Conservation (phyloP, 441 rosid species). For the Pelargonium myrrhifolium region DNA sequence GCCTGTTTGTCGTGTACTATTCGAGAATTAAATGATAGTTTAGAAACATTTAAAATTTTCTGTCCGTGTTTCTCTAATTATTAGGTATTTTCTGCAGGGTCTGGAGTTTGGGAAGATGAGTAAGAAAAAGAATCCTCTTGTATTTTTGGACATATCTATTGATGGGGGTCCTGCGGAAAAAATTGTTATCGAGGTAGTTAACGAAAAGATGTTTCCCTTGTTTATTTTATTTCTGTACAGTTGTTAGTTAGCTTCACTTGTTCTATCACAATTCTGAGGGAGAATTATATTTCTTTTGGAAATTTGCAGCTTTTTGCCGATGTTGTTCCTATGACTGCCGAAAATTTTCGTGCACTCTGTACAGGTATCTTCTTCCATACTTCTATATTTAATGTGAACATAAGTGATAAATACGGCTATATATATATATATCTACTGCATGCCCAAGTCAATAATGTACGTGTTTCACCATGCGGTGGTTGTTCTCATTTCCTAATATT, state of each 20-base stretch:
- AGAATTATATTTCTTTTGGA: slow-evolving; percentile 7
- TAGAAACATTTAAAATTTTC: not conserved
- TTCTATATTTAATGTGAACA: not conserved
- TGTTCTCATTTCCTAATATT: too few relatives aligned
- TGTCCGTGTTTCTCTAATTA: slow-evolving; percentile 7
- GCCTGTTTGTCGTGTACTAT: too few relatives aligned
- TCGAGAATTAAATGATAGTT: not conserved
- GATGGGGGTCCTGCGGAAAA: slow-evolving; percentile 65
- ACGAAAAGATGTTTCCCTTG: not conserved
- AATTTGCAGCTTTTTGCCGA: slow-evolving; percentile 71
- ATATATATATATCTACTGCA: not conserved
- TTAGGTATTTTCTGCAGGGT: not conserved
- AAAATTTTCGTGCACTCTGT: slow-evolving; percentile 89
- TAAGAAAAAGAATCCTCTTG: slow-evolving; percentile 69
- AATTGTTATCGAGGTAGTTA: slow-evolving; percentile 70
- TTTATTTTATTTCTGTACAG: not conserved
- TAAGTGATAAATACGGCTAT: not conserved
- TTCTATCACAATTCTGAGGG: slow-evolving; percentile 5
- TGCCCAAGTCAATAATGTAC: slow-evolving; percentile 2
- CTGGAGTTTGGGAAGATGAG: slow-evolving; percentile 41
- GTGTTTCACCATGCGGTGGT: too few relatives aligned
- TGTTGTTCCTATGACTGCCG: slow-evolving; percentile 92
- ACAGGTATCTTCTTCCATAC: slow-evolving; percentile 47
- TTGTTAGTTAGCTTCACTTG: not conserved
- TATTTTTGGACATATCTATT: slow-evolving; percentile 68